Conservation (phyloP, 176 grass and related monocot species). For the Phoenix dactylifera region DNA sequence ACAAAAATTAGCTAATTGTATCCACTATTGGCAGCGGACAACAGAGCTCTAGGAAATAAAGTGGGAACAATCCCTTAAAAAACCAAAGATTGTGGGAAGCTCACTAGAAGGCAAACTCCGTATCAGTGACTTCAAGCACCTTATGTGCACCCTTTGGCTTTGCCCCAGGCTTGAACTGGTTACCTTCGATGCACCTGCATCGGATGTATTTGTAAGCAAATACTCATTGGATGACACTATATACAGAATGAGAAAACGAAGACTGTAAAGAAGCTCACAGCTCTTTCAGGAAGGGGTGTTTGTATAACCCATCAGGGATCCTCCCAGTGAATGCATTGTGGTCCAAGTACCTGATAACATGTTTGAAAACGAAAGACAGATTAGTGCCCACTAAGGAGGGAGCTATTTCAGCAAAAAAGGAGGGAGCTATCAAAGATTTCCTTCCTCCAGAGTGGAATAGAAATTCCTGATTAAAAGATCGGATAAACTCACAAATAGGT, state of each 20-base stretch:
- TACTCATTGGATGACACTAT: slow-evolving; percentile 1
- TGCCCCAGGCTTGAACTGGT: slow-evolving; percentile 73
- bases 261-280: slow-evolving; percentile 40
- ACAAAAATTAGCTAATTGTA: too few species aligned
- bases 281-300: slow-evolving; percentile 79
- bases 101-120: slow-evolving; percentile 52
- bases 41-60: too few species aligned
- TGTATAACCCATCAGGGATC: slow-evolving; percentile 91
- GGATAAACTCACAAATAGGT: slow-evolving; percentile 66
- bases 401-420: too few species aligned
- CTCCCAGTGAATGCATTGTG: slow-evolving; percentile 84
- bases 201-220: slow-evolving; percentile 3
- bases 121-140: slow-evolving; percentile 71
- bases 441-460: too few species aligned
- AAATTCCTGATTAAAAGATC: too few species aligned
- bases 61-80: too few species aligned
- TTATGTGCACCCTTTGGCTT: slow-evolving; percentile 87
- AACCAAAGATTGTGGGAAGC: not conserved
- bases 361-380: too few species aligned
- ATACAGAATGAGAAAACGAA: slow-evolving; percentile 1
- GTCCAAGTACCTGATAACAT: slow-evolving; percentile 61
- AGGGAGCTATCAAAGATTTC: too few species aligned
- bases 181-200: slow-evolving; percentile 76
- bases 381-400: too few species aligned
- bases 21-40: too few species aligned